Conservation (phyloP, 2,329 filamentous ascomycete species). For the Colletotrichum truncatum region DNA sequence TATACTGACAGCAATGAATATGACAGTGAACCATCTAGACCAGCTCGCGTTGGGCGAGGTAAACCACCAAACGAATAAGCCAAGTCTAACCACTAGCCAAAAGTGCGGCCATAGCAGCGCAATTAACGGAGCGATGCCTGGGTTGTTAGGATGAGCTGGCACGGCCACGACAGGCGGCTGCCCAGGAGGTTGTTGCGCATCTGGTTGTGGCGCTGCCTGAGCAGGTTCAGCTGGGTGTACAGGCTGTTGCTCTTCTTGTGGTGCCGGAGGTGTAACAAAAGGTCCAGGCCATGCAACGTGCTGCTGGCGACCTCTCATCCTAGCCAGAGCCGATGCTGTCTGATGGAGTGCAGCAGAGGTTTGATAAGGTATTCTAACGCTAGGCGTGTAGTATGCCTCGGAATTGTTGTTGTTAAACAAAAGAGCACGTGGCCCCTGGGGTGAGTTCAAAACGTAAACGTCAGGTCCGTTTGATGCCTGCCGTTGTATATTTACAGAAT, state of each 20-base stretch:
- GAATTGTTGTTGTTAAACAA: conserved; percentile 62
- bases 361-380: conserved; percentile 31
- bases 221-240: conserved; percentile 14
- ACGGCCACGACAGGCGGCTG: conserved; percentile 38
- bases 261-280: conserved; percentile 29
- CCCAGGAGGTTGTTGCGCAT: conserved; percentile 38
- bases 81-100: conserved; percentile 68
- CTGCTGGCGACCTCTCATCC: conserved; percentile 22
- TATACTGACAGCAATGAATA: conserved; percentile 61
- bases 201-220: conserved; percentile 35
- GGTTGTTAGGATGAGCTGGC: conserved; percentile 49
- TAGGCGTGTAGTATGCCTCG: conserved; percentile 62
- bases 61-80: conserved; percentile 72
- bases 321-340: conserved; percentile 15
- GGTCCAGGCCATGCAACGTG: conserved; percentile 19
- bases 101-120: conserved; percentile 66
- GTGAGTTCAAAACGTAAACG: conserved; percentile 70
- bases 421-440: conserved; percentile 66
- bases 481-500: conserved; percentile 33
- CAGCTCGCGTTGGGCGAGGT: conserved; percentile 66
- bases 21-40: conserved; percentile 66
- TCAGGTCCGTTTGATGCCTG: conserved; percentile 48
- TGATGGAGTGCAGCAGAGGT: conserved; percentile 3
- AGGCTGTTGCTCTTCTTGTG: conserved; percentile 26
- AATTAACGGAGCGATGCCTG: conserved; percentile 46